phyloP scores from a whole-genome alignment of 2,329 filamentous ascomycete genomes.

The Cercospora sp. region DNA sequence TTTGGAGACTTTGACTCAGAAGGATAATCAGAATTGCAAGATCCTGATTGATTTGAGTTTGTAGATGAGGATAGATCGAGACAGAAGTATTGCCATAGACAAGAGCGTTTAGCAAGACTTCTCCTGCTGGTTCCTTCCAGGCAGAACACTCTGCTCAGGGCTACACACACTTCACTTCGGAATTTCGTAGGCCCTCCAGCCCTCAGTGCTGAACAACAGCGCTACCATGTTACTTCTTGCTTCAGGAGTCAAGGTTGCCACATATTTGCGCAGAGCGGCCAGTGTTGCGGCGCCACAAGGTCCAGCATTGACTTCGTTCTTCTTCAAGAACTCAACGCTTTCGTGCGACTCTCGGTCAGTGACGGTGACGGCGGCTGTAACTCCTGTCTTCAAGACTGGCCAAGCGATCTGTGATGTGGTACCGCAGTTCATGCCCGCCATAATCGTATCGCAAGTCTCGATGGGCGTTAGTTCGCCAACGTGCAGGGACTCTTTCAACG shows the following conservation, averaged over 20 bases:
- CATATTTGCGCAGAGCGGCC: constrained; percentile 56
- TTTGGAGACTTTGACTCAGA: neutral
- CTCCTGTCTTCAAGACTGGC: constrained; percentile 57
- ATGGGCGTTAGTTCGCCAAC: constrained; percentile 53
- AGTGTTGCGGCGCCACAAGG: constrained; percentile 63
- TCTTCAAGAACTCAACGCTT: constrained; percentile 56
- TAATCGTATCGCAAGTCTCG: constrained; percentile 63
- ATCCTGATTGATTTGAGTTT: constrained; percentile 13
- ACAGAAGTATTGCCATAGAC: neutral
- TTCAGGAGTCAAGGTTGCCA: constrained; percentile 42
- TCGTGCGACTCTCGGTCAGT: constrained; percentile 63
- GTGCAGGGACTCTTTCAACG: constrained; percentile 56
- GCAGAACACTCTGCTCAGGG: neutral
- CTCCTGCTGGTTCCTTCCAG: too few relatives aligned
- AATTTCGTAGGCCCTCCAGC: constrained; percentile 54
- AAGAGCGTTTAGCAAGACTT: neutral
- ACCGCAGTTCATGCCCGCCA: constrained; percentile 73
- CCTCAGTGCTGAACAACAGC: constrained; percentile 68
- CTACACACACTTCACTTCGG: constrained; percentile 7
- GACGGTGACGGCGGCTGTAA: constrained; percentile 62
- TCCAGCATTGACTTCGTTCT: constrained; percentile 52
- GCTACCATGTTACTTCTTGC: constrained; percentile 54
- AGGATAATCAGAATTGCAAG: constrained; percentile 17
- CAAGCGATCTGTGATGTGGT: constrained; percentile 67
- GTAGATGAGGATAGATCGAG: neutral